phyloP scores from a whole-genome alignment of 345 rosid genomes.

The Eucalyptus erythrocorys region DNA sequence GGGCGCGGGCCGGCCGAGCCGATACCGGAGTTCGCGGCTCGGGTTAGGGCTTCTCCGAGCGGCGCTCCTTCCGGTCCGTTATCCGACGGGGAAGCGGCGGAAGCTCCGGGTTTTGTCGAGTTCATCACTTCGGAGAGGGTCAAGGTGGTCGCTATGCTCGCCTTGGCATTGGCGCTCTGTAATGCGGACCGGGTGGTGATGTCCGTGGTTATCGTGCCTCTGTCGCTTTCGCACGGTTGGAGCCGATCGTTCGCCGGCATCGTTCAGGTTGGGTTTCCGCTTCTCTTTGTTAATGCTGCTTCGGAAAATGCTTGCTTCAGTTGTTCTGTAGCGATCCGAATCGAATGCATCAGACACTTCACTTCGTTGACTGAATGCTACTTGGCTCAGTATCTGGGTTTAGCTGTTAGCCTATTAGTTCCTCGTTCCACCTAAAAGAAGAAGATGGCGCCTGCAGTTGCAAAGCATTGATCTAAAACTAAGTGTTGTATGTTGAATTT shows the following conservation, averaged over 20 bases:
- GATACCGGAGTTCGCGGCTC: constrained; percentile 1
- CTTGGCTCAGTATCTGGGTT: not conserved
- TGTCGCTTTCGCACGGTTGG: constrained; percentile 85
- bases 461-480: not conserved
- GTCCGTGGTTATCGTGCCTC: constrained; percentile 92
- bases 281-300: not conserved
- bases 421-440: not conserved
- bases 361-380: not conserved
- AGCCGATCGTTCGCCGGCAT: constrained; percentile 94
- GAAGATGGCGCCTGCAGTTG: not conserved
- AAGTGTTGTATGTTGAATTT: not conserved
- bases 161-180: constrained; percentile 73
- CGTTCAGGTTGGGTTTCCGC: constrained; percentile 51
- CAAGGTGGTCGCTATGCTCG: constrained; percentile 89
- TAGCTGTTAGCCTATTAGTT: not conserved
- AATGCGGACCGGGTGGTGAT: constrained; percentile 91
- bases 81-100: constrained; percentile 7
- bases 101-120: constrained; percentile 45
- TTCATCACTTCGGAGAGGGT: constrained; percentile 93
- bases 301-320: not conserved
- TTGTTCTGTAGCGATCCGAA: not conserved
- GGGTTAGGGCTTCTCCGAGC: constrained; percentile 31
- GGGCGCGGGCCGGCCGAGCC: not conserved
- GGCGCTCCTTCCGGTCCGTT: constrained; percentile 24
- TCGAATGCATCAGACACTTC: not conserved